Base-by-base conservation (phyloP, 345 rosid genomes). In the Dovyalis caffra region DNA sequence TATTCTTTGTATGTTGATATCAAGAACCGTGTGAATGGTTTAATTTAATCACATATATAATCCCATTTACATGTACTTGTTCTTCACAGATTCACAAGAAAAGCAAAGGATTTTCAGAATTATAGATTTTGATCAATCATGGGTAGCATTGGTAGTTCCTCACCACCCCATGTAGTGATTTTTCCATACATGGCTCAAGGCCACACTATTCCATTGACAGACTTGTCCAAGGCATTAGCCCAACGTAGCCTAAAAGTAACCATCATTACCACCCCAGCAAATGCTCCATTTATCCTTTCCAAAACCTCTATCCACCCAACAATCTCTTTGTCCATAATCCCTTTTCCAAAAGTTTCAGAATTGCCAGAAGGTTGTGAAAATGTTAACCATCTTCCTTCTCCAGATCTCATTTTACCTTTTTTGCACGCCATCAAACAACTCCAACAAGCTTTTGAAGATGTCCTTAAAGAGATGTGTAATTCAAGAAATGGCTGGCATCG, bases 281-380 rank as follows among this genome's bases (percentile, higher is more conserved):
- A 56, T 15, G 66, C 65, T 12, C 29, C 49, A 0, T 58, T 58
- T 33, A 32, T 58, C 51, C 7, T 25, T 15, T 68, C 28, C 60
- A 29, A 68, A 68, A 45, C 29, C 40, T 68, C 72, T 7, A 9
- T 61, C 9, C 10, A 31, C 72, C 15, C 38, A 3, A 8, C 58
- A 18, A 47, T 68, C 72, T 68, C 72, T 31, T 6, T 68, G 61
- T 45, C 38, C 14, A 21, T 47, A 16, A 28, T 47, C 34, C 58
- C 72, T 23, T 47, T 68, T 47, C 72, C 72, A 18, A 68, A 16
- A 28, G 38, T 68, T 23, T 9, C 28, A 15, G 56, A 66, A 56
- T 0, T 78, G 14, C 82, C 76, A 0, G 35, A 71, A 25, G 80
- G 80, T 8, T 72, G 82, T 56, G 76, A 78, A 53, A 78, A 82